Percentiles rank a stretch among this genome's conserved stretches.
These are phyloP conservation scores for Umbelopsis sp. DNA, from an alignment of 192 early-diverging fungal species.

Conservation along the genomic window DNA sequence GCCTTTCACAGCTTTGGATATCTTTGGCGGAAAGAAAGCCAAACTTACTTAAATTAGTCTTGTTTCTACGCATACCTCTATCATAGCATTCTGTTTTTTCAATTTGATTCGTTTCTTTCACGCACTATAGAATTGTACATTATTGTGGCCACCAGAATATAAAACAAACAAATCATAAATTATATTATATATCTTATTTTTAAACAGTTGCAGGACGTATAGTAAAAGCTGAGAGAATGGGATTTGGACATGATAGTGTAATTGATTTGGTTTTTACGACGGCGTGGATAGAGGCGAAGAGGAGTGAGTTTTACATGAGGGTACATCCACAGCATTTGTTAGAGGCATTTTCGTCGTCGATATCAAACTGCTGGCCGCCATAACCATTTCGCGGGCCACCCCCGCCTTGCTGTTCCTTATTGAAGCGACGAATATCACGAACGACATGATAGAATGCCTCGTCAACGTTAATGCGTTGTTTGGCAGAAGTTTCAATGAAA, in stretches of 20 bases:
- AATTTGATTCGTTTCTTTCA: neutral
- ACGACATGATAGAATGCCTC: slow-evolving; percentile 90
- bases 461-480: slow-evolving; percentile 87
- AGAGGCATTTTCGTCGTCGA: slow-evolving; percentile 5
- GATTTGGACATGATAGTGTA: neutral
- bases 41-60: slow-evolving; percentile 25
- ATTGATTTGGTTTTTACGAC: neutral
- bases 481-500: slow-evolving; percentile 89
- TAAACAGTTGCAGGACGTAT: neutral
- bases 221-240: neutral
- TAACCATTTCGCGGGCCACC: slow-evolving; percentile 17
- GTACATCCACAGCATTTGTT: slow-evolving; percentile 28
- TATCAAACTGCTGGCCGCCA: slow-evolving; percentile 18
- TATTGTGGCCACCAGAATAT: slow-evolving; percentile 14
- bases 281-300: neutral
- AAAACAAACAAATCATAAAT: slow-evolving; percentile 23
- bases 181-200: slow-evolving; percentile 20
- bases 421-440: slow-evolving; percentile 77
- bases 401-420: slow-evolving; percentile 61
- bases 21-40: slow-evolving; percentile 55
- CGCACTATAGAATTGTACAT: slow-evolving; percentile 14
- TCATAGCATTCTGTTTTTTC: slow-evolving; percentile 16
- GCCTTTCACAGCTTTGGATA: slow-evolving; percentile 64
- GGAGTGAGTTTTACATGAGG: slow-evolving; percentile 15
- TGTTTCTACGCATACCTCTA: neutral